phyloP scores from a whole-genome alignment of 352 stramenopile genomes.

The Globisporangium lucens region DNA sequence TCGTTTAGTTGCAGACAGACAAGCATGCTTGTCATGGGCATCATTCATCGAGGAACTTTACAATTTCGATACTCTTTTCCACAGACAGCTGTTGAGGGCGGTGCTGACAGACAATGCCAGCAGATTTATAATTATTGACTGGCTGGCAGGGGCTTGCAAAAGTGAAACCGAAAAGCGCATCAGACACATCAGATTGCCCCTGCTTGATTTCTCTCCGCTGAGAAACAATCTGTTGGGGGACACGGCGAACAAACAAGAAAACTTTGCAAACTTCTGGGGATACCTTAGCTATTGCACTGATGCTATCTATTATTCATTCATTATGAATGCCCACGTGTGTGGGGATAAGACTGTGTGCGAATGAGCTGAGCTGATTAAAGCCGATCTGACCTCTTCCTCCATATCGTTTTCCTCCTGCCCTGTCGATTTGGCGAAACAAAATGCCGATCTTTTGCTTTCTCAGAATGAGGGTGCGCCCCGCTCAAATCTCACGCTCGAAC shows the following conservation, averaged over 20 bases:
- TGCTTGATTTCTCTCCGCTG: background rate
- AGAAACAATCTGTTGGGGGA: background rate
- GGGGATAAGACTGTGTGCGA: background rate
- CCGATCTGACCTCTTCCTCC: background rate
- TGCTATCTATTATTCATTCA: background rate
- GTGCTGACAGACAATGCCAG: background rate
- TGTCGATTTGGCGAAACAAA: slow-evolving; percentile 5
- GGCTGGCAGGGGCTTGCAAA: slow-evolving; percentile 1
- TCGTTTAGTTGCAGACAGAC: background rate
- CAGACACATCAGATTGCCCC: too few relatives aligned
- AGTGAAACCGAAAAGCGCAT: background rate
- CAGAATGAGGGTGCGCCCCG: background rate
- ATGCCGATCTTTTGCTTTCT: background rate
- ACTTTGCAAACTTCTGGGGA: background rate
- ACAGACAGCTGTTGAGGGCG: background rate
- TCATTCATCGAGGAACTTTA: background rate
- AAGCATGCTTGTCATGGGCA: background rate
- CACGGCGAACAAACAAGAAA: background rate
- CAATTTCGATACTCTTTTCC: background rate
- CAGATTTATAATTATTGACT: background rate
- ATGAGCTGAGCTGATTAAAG: background rate
- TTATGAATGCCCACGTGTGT: background rate
- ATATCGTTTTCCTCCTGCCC: background rate
- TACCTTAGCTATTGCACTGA: background rate
- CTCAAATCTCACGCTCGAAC: slow-evolving; percentile 3